Evolutionary conservation across 2,329 filamentous ascomycete species (phyloP).

Genomic region (Ophioceras dolichostomum): DNA sequence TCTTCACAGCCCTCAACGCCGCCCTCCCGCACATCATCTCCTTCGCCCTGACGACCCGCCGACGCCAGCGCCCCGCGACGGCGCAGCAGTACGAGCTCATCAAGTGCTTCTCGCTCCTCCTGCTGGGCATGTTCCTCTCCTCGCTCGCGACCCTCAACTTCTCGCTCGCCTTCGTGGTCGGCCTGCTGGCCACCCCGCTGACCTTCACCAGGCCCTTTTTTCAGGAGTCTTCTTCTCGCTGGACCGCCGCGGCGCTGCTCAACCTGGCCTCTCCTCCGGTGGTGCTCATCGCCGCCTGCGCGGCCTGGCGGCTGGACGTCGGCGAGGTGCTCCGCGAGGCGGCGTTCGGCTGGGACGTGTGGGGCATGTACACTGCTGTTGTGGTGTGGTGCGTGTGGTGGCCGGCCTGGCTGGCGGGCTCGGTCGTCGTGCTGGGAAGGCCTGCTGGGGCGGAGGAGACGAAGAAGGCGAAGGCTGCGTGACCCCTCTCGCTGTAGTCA

Average conservation of each 20-base stretch:
- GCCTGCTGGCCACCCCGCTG: conserved; percentile 65
- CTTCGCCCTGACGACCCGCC: conserved; percentile 34
- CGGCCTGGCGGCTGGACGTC: conserved; percentile 26
- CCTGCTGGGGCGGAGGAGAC: conserved; percentile 4
- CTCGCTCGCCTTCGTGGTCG: conserved; percentile 74
- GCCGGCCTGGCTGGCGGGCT: conserved; percentile 72
- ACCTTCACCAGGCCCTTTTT: conserved; percentile 53
- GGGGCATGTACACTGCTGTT: conserved; percentile 79
- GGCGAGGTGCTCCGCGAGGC: conserved; percentile 55
- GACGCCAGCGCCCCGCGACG: conserved; percentile 37
- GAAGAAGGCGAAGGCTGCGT: background rate
- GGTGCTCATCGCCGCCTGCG: conserved; percentile 35
- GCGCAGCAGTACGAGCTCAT: conserved; percentile 64
- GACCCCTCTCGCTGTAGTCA: too few relatives aligned
- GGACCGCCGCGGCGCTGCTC: conserved; percentile 36
- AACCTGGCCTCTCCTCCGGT: conserved; percentile 51
- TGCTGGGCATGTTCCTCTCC: conserved; percentile 84
- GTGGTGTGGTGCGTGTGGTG: conserved; percentile 94
- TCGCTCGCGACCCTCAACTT: conserved; percentile 94
- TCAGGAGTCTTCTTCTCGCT: conserved; percentile 22
- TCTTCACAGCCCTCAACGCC: conserved; percentile 42
- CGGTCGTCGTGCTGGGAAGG: conserved; percentile 37
- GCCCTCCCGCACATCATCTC: conserved; percentile 46
- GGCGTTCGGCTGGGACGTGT: conserved; percentile 80
- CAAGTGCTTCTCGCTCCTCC: conserved; percentile 84